These are phyloP conservation scores for Pueraria montana DNA, from an alignment of 306 rosid species.

Conservation along the genomic window DNA sequence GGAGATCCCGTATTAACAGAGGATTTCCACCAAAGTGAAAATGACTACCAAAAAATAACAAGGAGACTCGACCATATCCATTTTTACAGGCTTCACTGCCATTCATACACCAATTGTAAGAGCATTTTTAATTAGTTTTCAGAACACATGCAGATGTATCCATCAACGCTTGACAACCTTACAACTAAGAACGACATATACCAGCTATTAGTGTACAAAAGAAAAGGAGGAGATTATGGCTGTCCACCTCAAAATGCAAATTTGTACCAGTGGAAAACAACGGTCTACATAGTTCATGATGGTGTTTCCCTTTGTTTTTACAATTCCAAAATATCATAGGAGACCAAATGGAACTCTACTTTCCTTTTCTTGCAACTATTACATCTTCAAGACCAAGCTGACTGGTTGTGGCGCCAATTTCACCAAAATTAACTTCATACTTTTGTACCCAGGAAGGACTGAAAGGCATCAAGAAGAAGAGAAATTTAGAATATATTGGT, in stretches of 20 bases:
- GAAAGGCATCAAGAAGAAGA: slow-evolving; percentile 51
- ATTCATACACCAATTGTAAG: slow-evolving; percentile 35
- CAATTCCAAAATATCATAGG: slow-evolving; percentile 60
- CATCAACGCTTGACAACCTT: slow-evolving; percentile 50
- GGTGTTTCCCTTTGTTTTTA: slow-evolving; percentile 51
- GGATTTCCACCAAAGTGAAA: neutral
- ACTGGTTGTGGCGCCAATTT: slow-evolving; percentile 51
- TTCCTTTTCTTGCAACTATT: slow-evolving; percentile 49
- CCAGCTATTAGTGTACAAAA: slow-evolving; percentile 61
- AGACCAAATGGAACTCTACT: slow-evolving; percentile 52
- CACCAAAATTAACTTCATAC: slow-evolving; percentile 58
- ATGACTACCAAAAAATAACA: neutral
- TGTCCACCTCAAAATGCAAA: slow-evolving; percentile 57
- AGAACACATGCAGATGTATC: slow-evolving; percentile 43
- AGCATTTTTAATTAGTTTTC: slow-evolving; percentile 48
- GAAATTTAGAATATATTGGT: slow-evolving; percentile 17
- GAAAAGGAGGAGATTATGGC: slow-evolving; percentile 49
- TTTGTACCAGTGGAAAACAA: slow-evolving; percentile 58
- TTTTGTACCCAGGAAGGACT: slow-evolving; percentile 78
- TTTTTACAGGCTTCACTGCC: slow-evolving; percentile 29
- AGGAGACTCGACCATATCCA: neutral
- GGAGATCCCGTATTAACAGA: neutral
- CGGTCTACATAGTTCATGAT: slow-evolving; percentile 51
- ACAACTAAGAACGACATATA: slow-evolving; percentile 51
- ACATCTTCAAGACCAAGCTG: slow-evolving; percentile 53